A percentile compares a stretch with the other conserved stretches of the same genome.
phyloP scores from a whole-genome alignment of 2,329 filamentous ascomycete genomes.

The Lasiodiplodia hormozganensis region DNA sequence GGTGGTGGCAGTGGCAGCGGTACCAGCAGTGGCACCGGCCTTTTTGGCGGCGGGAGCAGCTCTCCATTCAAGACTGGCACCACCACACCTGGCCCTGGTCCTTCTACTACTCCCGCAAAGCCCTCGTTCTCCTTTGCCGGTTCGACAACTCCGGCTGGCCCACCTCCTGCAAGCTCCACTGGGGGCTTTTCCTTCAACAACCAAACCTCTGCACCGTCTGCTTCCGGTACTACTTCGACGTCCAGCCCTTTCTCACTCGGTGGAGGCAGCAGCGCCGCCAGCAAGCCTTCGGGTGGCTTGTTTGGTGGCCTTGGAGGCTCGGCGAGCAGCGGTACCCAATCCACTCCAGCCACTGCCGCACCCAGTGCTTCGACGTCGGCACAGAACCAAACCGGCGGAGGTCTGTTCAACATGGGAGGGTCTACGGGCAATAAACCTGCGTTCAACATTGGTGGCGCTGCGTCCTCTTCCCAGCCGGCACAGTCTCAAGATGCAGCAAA shows the following conservation, averaged over 20 bases:
- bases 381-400: slow-evolving; percentile 10
- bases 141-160: slow-evolving; percentile 49
- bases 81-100: slow-evolving; percentile 2
- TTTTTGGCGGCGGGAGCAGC: slow-evolving; percentile 28
- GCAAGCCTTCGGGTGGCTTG: slow-evolving; percentile 37
- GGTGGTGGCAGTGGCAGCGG: slow-evolving; percentile 21
- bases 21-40: neutral
- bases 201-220: slow-evolving; percentile 6
- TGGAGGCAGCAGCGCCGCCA: slow-evolving; percentile 28
- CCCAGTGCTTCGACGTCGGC: slow-evolving; percentile 33
- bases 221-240: slow-evolving; percentile 25
- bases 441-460: slow-evolving; percentile 20
- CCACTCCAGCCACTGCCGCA: slow-evolving; percentile 34
- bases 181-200: slow-evolving; percentile 16
- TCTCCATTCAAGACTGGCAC: slow-evolving; percentile 21
- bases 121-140: slow-evolving; percentile 37
- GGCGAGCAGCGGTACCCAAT: slow-evolving; percentile 26
- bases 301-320: slow-evolving; percentile 35
- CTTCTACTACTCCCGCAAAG: slow-evolving; percentile 43
- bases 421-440: slow-evolving; percentile 38
- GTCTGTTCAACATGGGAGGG: slow-evolving; percentile 36
- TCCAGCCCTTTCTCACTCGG: slow-evolving; percentile 17
- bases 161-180: slow-evolving; percentile 37
- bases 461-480: slow-evolving; percentile 12
- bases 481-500: slow-evolving; percentile 15